A percentile compares a stretch with the other conserved stretches of the same genome.
These are phyloP conservation scores for Amoebophrya sp. DNA, from an alignment of 169 alveolate species.

Conservation along the genomic window DNA sequence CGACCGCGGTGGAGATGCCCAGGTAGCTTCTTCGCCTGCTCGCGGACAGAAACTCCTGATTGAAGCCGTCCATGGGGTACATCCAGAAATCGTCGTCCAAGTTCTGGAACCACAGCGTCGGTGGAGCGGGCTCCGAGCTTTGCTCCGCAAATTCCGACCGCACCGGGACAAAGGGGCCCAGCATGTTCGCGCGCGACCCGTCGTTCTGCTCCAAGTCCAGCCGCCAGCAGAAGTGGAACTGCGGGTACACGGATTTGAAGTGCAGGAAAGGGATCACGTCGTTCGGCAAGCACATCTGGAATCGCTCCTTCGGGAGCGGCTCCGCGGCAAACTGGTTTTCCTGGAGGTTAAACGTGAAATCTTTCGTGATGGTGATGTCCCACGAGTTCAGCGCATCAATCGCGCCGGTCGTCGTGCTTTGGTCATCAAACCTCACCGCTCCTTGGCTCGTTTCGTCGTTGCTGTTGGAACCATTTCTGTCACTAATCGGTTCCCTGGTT, in stretches of 20 bases:
- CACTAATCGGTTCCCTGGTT: too few relatives aligned
- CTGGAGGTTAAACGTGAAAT: neutral
- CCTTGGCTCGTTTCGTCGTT: too few relatives aligned
- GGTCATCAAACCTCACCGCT: too few relatives aligned
- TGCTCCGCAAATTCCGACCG: neutral
- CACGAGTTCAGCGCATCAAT: neutral
- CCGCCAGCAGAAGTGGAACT: neutral
- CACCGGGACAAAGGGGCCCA: neutral
- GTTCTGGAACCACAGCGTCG: too few relatives aligned
- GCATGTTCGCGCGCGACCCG: neutral
- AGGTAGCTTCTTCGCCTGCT: neutral
- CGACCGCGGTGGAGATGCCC: neutral
- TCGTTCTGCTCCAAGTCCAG: neutral
- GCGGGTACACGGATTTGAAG: neutral
- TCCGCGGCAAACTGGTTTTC: neutral
- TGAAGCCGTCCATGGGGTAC: neutral
- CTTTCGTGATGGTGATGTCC: neutral
- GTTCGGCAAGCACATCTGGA: neutral
- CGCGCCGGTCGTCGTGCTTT: neutral
- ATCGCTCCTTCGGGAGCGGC: neutral
- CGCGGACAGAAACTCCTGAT: neutral
- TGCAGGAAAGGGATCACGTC: neutral
- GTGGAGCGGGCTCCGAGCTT: too few relatives aligned
- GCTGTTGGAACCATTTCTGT: neutral
- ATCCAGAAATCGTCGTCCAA: neutral